Evolutionary conservation across 805 yeast species (phyloP), one percentile per base, ranked within the genome.

Genomic region (Kuraishia borneana): DNA sequence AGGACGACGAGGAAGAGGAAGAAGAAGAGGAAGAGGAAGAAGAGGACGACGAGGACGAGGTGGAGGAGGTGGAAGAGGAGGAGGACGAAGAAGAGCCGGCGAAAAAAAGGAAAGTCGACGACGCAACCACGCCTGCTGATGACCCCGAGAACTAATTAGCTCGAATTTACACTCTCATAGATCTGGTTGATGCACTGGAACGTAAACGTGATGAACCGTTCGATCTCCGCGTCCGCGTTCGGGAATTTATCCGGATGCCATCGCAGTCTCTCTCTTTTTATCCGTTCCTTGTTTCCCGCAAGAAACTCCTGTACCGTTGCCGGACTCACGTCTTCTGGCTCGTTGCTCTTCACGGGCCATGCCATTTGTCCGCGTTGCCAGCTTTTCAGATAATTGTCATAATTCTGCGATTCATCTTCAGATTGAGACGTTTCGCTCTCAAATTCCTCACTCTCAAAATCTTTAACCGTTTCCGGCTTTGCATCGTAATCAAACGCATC

Each of bases 231-330:
- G 9, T 34, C 30, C 21, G 20, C 13, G 12, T 26, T 17, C 12
- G 39, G 18, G 38, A 78, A 69, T 44, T 65, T 68, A 46, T 78
- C 87, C 1, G 87, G 87, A 48, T 78, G 87, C 85, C 85, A 78
- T 40, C 70, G 53, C 5, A 77, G 50, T 36, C 85, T 49, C 43
- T 78, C 85, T 20, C 38, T 42, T 38, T 66, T 72, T 18, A 61
- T 38, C 7, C 53, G 40, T 5, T 43, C 36, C 25, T 32, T 32
- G 27, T 26, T 19, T 17, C 14, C 23, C 7, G 30, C 23, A 7
- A 50, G 29, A 29, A 54, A 53, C 2, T 14, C 3, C 12, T 33
- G 18, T 6, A 54, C 28, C 25, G 42, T 37, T 2, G 18, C 35
- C 3, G 6, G 2, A 10, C 27, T 36, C 4, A 52, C 10, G 2